Evolutionary conservation across 345 rosid species (phyloP), one percentile per base, ranked within the genome.

Genomic region (Crucihimalaya himalaica): DNA sequence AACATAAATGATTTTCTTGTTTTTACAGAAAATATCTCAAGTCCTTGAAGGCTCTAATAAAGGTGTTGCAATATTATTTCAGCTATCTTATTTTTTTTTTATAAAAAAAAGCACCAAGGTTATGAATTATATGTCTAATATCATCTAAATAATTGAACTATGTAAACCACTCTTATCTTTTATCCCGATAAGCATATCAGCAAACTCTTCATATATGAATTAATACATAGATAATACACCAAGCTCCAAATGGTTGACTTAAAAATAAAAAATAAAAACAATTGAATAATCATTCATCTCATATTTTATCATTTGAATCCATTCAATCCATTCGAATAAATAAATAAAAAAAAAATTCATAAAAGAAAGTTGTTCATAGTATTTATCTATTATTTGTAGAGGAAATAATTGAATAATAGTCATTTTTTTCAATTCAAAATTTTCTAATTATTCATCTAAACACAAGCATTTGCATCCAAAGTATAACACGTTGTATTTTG

Each of bases 121-220:
- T 19, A 6, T 6, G 20, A 43, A 2, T 43, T 43, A 43, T 8
- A 29, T 32, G 21, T 21, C 37, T 20, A 21, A 16, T 63, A 27
- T 6, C 5, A 2, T 13, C 37, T 11, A 39, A 31, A 45, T 56
- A 19, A 69, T 58, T 32, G 35, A 70, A 20, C 32, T 46, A 47
- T 34, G 66, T 32, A 16, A 31, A 18, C 14, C 27, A 39, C 51
- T 50, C 52, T 61, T 61, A 71, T 72, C 23, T 39, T 27, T 28
- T 6, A 20, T 20, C 9, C 4, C 54, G 70, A 63, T 63, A 72
- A 53, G 55, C 63, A 53, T 42, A 52, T 53, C 63, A 62, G 12
- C 62, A 52, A 72, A 40, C 47, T 56, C 14, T 7, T 62, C 61
- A 25, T 4, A 25, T 4, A 71, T 47, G 18, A 45, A 15, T 45